These are phyloP conservation scores for Spathaspora passalidarum DNA, from an alignment of 805 yeast species.

Conservation along the genomic window DNA sequence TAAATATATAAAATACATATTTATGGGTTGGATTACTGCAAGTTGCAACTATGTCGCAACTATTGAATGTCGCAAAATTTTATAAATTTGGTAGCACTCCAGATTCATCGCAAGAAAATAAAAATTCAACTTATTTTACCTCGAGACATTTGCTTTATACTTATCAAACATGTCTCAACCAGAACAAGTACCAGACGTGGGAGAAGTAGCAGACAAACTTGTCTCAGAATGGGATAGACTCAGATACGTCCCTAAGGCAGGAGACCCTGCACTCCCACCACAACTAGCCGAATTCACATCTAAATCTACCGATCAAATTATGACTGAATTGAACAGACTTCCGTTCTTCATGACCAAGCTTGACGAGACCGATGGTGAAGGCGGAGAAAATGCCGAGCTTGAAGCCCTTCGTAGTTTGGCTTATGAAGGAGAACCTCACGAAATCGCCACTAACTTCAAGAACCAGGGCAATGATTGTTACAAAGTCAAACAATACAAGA, in stretches of 20 bases:
- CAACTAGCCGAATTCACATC: slow-evolving; percentile 64
- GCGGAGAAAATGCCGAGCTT: slow-evolving; percentile 68
- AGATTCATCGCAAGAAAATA: not conserved
- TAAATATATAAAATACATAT: not conserved
- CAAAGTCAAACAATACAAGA: slow-evolving; percentile 64
- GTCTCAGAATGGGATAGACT: slow-evolving; percentile 42
- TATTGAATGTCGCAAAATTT: too few relatives aligned
- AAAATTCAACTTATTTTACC: not conserved
- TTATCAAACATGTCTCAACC: not conserved
- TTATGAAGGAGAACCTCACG: slow-evolving; percentile 94
- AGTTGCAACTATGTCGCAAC: not conserved
- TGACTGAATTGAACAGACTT: slow-evolving; percentile 72
- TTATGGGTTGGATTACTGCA: not conserved
- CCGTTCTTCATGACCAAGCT: slow-evolving; percentile 94
- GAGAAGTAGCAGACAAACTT: slow-evolving; percentile 13
- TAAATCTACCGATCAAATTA: slow-evolving; percentile 71
- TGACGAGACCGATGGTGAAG: slow-evolving; percentile 72
- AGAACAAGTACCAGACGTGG: not conserved
- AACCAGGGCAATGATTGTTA: slow-evolving; percentile 90
- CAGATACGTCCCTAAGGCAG: slow-evolving; percentile 42
- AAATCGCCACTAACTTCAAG: slow-evolving; percentile 84
- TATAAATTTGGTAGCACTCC: not conserved
- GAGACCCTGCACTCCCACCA: slow-evolving; percentile 78
- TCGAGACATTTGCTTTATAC: not conserved
- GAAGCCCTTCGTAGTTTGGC: slow-evolving; percentile 92